Evolutionary conservation across 2,329 filamentous ascomycete species (phyloP), one percentile per base, ranked within the genome.

Genomic region (Sporothrix variecibatus): DNA sequence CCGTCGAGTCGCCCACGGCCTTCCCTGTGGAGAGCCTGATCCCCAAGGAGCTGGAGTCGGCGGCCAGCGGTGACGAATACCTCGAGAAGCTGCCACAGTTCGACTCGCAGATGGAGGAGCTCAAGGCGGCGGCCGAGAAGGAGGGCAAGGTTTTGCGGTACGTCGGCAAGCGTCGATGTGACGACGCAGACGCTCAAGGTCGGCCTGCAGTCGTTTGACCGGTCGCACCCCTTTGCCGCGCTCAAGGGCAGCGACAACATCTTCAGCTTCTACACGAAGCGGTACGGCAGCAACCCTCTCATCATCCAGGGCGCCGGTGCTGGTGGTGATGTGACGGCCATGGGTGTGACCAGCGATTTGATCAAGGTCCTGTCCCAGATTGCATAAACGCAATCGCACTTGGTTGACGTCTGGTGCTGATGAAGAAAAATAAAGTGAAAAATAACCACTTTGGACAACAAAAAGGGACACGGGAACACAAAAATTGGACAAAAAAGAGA

Each of bases 231-330:
- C 15, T 98, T 99, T 84, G 96, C 96, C 17, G 92, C 93, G 67
- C 87, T 99, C 74, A 97, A 97, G 88, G 96, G 96, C 49, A 98
- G 95, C 82, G 96, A 98, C 82, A 99, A 99, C 86, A 97, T 99
- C 82, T 97, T 99, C 81, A 97, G 92, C 86, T 98, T 99, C 87
- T 97, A 98, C 84, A 99, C 96, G 6, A 93, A 97, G 87, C 89
- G 96, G 79, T 99, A 99, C 81, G 94, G 94, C 74, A 88, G 87
- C 81, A 97, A 95, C 83, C 95, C 96, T 60, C 86, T 99, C 76
- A 97, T 98, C 81, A 90, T 99, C 76, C 95, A 98, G 85, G 96
- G 96, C 75, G 94, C 94, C 49, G 96, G 95, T 75, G 96, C 96
- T 34, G 96, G 96, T 78, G 95, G 93, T 77, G 95, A 98, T 62